Evolutionary conservation across 306 rosid species (phyloP), one percentile per base, ranked within the genome.

Genomic region (Arachis stenosperma): DNA sequence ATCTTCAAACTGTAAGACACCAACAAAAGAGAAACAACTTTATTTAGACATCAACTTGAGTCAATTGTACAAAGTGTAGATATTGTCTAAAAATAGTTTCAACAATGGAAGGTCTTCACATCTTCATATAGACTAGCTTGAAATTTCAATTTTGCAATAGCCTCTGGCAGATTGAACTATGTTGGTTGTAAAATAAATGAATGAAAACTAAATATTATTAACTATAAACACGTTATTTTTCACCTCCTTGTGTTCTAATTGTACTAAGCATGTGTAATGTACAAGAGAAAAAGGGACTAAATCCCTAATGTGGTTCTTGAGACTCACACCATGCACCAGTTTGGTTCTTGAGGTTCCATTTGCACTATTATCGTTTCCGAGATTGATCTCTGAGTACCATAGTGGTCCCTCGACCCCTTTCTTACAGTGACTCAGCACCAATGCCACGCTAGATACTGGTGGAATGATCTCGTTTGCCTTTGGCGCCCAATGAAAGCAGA

Each of bases 1-100:
- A 79, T 83, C 86, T 79, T 79, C 83, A 79, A 83, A 83, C 86
- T 83, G 86, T 7, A 37, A 78, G 54, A 78, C 58, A 82, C 33
- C 22, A 75, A 75, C 13, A 61, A 70, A 15, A 65, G 9, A 57
- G 46, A 46, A 57, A 39, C 61, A 64, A 46, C 10, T 44, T 67
- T 59, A 79, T 55, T 74, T 44, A 79, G 73, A 39, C 8, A 56
- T 66, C 54, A 10, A 70, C 22, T 54, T 29, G 65, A 17, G 54
- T 62, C 52, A 43, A 70, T 3, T 70, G 41, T 43, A 41, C 65
- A 53, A 30, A 53, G 27, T 33, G 64, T 6, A 44, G 0, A 13
- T 4, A 42, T 9, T 70, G 37, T 69, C 51, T 22, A 40, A 14
- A 73, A 68, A 47, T 52, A 2, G 50, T 29, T 6, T 33, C 50